Evolutionary conservation across 2,329 filamentous ascomycete species (phyloP).

Genomic region (Cryphonectria nitschkei): DNA sequence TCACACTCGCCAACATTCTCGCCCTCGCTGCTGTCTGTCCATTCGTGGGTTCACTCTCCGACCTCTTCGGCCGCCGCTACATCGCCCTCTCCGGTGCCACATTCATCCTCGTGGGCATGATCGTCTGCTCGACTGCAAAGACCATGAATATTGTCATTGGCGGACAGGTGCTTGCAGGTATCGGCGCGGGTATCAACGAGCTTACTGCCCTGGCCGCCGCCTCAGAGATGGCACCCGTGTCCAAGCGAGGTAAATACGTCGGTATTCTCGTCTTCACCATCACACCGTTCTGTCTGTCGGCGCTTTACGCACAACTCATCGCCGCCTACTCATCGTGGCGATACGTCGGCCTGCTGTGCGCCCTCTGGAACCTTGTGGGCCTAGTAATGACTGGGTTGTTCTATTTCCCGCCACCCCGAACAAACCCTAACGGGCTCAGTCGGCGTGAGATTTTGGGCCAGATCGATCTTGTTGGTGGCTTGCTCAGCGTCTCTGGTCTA

Average conservation of each 20-base stretch:
- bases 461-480: constrained; percentile 56
- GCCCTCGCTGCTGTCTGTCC: constrained; percentile 60
- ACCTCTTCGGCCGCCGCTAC: constrained; percentile 64
- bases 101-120: constrained; percentile 61
- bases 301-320: constrained; percentile 62
- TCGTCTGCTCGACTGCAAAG: constrained; percentile 60
- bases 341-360: constrained; percentile 57
- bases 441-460: constrained; percentile 45
- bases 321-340: constrained; percentile 54
- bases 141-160: constrained; percentile 66
- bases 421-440: constrained; percentile 44
- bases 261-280: constrained; percentile 64
- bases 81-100: constrained; percentile 58
- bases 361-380: constrained; percentile 55
- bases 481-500: constrained; percentile 53
- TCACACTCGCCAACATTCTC: constrained; percentile 58
- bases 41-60: constrained; percentile 69
- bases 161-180: constrained; percentile 60
- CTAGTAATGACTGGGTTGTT: constrained; percentile 54
- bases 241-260: constrained; percentile 67
- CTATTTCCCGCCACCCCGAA: constrained; percentile 56
- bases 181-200: constrained; percentile 70
- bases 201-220: constrained; percentile 70
- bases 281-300: constrained; percentile 64
- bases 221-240: constrained; percentile 68